Evolutionary conservation across 2,329 filamentous ascomycete genomes (phyloP).

Genomic region (Sporothrix protearum): DNA sequence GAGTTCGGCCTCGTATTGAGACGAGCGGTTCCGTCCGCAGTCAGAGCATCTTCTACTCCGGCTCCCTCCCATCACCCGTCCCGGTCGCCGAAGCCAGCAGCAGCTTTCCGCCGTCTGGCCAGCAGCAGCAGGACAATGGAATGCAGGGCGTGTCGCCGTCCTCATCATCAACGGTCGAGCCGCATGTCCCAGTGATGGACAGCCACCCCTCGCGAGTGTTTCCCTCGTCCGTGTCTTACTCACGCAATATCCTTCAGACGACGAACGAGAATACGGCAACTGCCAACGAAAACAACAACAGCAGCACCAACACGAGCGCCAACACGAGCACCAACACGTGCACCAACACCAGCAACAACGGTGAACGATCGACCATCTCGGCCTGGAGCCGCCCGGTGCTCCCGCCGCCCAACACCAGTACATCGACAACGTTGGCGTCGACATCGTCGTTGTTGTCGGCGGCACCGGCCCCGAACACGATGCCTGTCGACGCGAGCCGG

Average conservation of each 20-base stretch:
- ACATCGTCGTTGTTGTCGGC: not conserved
- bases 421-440: not conserved
- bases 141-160: no score
- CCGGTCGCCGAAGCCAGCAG: no score
- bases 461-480: not conserved
- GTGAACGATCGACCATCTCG: not conserved
- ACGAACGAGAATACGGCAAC: conserved; percentile 21
- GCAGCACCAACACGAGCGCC: not conserved
- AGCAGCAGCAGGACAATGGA: not conserved
- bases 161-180: no score
- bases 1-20: conserved; percentile 29
- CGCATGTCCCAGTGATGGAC: not conserved
- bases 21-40: not conserved
- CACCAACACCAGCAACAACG: not conserved
- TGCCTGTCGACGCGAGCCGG: not conserved
- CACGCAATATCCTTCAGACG: conserved; percentile 18
- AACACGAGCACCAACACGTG: not conserved
- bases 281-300: not conserved
- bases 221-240: not conserved
- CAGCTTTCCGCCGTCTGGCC: not conserved
- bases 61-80: no score
- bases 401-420: not conserved
- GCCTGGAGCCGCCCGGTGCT: not conserved
- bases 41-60: no score
- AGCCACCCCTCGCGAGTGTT: not conserved